Base-by-base conservation (phyloP, 2,329 filamentous ascomycete genomes). In the Aspergillus sp. region DNA sequence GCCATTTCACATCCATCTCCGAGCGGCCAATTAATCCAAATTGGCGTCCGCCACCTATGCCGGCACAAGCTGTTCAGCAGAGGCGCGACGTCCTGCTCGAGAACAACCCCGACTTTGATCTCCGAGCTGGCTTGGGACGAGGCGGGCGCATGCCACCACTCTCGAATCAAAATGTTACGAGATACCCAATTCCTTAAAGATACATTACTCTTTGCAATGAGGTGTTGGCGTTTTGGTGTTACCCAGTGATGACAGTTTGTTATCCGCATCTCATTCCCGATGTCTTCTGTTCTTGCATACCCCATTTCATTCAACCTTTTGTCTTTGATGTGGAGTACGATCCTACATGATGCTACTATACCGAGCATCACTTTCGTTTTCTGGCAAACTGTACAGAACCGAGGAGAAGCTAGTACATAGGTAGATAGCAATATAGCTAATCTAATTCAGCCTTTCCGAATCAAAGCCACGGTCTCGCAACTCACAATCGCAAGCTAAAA, bases 1-100 rank as follows among this genome's bases (percentile, higher is more conserved):
- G 89, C 50, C 91, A 90, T 69, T 97, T 97, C 77, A 97, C 94
- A 1, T 95, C 91, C 11, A 90, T 98, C 50, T 94, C 90, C 0
- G 93, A 97, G 77, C 86, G 94, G 38, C 91, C 91, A 1, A 81
- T 97, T 58, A 97, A 97, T 75, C 94, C 93, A 7, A 88, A 89
- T 63, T 97, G 94, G 93, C 87, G 80, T 70, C 68, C 81, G 76
- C 66, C 78, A 68, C 68, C 80, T 71, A 72, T 79, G 43, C 67
- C 67, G 13, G 56, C 60, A 7, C 84, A 83, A 85, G 63, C 87
- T 49, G 58, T 52, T 17, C 84, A 83, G 71, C 81, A 86, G 69
- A 85, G 85, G 63, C 87, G 89, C 68, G 91, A 96, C 68, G 83
- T 93, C 54, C 80, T 96, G 45, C 81, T 96, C 62, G 88, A 89